Evolutionary conservation across 306 rosid species (phyloP).

Genomic region (Albizia julibrissin): DNA sequence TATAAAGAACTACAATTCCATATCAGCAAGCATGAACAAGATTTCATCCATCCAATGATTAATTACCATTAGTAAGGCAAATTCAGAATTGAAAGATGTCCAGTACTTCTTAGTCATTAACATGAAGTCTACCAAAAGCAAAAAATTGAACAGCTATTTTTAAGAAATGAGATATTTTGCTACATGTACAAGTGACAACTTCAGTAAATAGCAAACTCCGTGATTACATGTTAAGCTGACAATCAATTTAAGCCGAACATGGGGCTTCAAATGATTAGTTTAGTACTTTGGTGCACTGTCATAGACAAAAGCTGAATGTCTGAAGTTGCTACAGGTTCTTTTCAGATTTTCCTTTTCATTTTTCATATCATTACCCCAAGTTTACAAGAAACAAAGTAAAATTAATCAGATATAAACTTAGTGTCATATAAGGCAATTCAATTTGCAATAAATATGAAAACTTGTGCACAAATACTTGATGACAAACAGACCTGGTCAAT

Average conservation of each 20-base stretch:
- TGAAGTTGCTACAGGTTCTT: slow-evolving; percentile 3
- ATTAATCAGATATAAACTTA: slow-evolving; percentile 11
- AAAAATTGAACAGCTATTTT: slow-evolving; percentile 10
- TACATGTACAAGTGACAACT: background rate
- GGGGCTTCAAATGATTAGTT: background rate
- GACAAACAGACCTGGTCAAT: slow-evolving; percentile 76
- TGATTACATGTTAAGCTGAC: slow-evolving; percentile 6
- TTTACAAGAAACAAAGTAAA: slow-evolving; percentile 22
- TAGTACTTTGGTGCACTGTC: background rate
- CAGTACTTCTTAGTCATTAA: background rate
- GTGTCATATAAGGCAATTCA: slow-evolving; percentile 4
- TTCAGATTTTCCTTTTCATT: background rate
- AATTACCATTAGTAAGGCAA: background rate
- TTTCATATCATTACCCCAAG: background rate
- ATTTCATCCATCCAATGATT: background rate
- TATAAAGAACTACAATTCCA: no score
- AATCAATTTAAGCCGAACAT: background rate
- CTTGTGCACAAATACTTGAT: slow-evolving; percentile 5
- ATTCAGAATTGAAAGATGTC: background rate
- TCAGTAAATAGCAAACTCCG: background rate
- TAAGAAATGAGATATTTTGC: slow-evolving; percentile 11
- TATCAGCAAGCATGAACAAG: background rate
- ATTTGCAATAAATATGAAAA: slow-evolving; percentile 8
- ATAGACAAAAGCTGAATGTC: background rate
- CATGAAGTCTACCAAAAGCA: slow-evolving; percentile 7